Conservation (phyloP, 176 grass and related monocot genomes). For the Oryza meyeriana region DNA sequence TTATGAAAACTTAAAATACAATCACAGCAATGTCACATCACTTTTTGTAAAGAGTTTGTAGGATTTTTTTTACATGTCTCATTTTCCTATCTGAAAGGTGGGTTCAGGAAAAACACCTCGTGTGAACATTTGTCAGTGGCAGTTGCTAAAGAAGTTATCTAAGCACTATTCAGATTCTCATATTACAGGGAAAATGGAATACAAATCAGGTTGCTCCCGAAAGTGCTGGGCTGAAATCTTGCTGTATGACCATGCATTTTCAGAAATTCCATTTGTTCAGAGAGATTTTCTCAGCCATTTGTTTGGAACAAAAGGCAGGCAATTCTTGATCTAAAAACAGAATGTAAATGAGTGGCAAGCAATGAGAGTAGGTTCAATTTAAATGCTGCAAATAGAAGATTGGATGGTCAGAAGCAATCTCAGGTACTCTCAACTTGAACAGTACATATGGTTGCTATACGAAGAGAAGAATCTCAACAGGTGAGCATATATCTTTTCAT, state of each 20-base stretch:
- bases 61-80: too few species aligned
- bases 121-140: not conserved
- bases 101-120: not conserved
- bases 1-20: too few species aligned
- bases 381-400: not conserved
- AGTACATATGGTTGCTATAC: slow-evolving; percentile 19
- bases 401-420: slow-evolving; percentile 16
- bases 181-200: not conserved
- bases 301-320: not conserved
- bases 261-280: not conserved
- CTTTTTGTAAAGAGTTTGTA: too few species aligned
- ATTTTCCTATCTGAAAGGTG: not conserved
- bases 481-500: not conserved
- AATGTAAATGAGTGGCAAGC: not conserved
- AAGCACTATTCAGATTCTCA: not conserved
- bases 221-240: not conserved
- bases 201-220: not conserved
- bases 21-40: too few species aligned
- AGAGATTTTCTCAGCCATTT: not conserved
- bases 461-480: slow-evolving; percentile 26
- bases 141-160: not conserved
- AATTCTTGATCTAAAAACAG: slow-evolving; percentile 10
- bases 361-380: not conserved
- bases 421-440: slow-evolving; percentile 22
- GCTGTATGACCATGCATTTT: not conserved